Base-by-base conservation (phyloP, 2,329 filamentous ascomycete species). In the Pyrenochaeta sp. region DNA sequence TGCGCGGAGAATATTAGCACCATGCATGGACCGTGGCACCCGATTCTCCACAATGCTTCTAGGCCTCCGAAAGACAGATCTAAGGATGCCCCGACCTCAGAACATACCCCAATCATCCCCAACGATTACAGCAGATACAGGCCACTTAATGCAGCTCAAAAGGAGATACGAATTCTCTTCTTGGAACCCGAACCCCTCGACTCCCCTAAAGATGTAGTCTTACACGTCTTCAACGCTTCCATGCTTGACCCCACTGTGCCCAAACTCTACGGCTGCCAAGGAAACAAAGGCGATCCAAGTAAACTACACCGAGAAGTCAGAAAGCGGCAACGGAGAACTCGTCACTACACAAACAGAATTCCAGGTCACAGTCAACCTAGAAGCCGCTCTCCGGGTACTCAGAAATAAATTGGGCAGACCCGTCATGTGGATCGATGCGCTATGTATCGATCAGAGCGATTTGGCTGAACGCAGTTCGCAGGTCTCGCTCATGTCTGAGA, bases 361-460 rank as follows among this genome's bases (percentile, higher is more conserved):
- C 13, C 27, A 30, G 9, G 27, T 30, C 27, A 30, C 27, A 11
- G 27, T 13, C 27, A 30, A 30, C 10, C 27, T 30, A 6, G 27
- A 30, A 30, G 27, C 27, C 13, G 27, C 27, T 30, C 14, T 30
- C 6, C 8, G 27, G 18, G 27, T 30, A 8, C 18, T 30, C n/a
- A 30, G 27, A 15, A 30, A 15, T 15, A 30, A 15, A 13, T 15
- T 30, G 9, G 18, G 9, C 7, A n/a, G 27, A 30, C 27, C 27
- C 27, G 27, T 30, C 10, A 42, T 51, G 19, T 51, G 44, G 48
- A 35, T 48, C 6, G 48, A 51, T 35, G 30, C 35, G 7, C 19
- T 42, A 8, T 51, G 44, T 23, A 51, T 51, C n/a, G 32, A 51
- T 22, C 44, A 51, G 35, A 35, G n/a, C 22, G 31, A 51, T 22